Percentiles rank a stretch among this genome's conserved stretches.
These are phyloP conservation scores for Psophocarpus tetragonolobus DNA, from an alignment of 306 rosid genomes.

Conservation along the genomic window DNA sequence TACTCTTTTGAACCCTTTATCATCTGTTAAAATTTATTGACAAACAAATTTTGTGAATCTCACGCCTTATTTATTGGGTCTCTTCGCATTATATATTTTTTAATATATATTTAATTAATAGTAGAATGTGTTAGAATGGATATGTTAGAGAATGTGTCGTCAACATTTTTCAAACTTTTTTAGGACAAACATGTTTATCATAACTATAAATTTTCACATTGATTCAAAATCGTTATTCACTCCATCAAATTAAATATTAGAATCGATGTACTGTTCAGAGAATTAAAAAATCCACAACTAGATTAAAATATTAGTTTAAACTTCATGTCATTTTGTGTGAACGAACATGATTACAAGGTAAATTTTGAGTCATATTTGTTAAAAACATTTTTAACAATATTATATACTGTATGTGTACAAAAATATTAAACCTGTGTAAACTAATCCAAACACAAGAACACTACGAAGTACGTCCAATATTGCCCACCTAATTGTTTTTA, in stretches of 20 bases:
- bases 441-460: background rate
- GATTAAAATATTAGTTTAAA: background rate
- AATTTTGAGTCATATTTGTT: background rate
- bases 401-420: background rate
- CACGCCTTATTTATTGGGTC: background rate
- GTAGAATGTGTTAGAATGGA: too few relatives aligned
- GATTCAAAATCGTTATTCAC: background rate
- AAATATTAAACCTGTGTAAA: background rate
- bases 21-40: background rate
- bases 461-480: background rate
- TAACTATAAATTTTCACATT: background rate
- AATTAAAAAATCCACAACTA: background rate
- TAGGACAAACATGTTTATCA: background rate
- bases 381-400: background rate
- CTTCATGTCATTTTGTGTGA: background rate
- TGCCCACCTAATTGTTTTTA: background rate
- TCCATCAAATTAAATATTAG: background rate
- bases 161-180: background rate
- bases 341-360: background rate
- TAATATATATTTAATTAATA: too few relatives aligned
- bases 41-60: background rate
- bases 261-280: background rate
- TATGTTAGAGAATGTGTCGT: too few relatives aligned
- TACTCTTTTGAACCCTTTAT: background rate
- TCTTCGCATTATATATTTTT: too few relatives aligned